Conservation (phyloP, 768 basidiomycete genomes). For the Leccinum subgranulosum region DNA sequence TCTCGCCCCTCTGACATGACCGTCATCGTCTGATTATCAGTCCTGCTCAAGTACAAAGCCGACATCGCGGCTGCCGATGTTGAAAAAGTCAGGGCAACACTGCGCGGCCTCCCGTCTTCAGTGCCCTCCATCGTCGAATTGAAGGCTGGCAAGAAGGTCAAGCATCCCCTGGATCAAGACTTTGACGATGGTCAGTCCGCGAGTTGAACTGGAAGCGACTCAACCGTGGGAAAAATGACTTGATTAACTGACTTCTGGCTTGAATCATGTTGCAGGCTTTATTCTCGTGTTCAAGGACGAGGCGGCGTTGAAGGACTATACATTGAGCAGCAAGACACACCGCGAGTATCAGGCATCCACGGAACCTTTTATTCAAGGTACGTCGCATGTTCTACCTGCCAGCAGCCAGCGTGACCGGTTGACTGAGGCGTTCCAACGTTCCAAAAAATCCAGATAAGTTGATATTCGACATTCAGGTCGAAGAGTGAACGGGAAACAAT, state of each 20-base stretch:
- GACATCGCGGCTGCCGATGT: not conserved
- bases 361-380: constrained; percentile 20
- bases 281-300: not conserved
- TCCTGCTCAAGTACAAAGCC: constrained; percentile 23
- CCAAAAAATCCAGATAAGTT: constrained; percentile 13
- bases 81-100: not conserved
- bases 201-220: too few species aligned
- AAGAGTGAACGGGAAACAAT: constrained; percentile 8
- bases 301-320: not conserved
- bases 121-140: constrained; percentile 19
- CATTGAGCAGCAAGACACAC: constrained; percentile 8
- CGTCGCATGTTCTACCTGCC: not conserved
- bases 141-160: constrained; percentile 12
- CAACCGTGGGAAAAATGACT: not conserved
- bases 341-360: constrained; percentile 1
- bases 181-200: constrained; percentile 21
- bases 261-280: not conserved
- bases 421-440: not conserved
- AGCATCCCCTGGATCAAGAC: constrained; percentile 18
- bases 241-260: not conserved
- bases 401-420: not conserved
- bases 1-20: not conserved
- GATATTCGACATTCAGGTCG: constrained; percentile 21
- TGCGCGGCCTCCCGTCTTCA: constrained; percentile 16
- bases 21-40: not conserved